Evolutionary conservation across 2,329 filamentous ascomycete species (phyloP).

Genomic region (Colletotrichum tabaci): DNA sequence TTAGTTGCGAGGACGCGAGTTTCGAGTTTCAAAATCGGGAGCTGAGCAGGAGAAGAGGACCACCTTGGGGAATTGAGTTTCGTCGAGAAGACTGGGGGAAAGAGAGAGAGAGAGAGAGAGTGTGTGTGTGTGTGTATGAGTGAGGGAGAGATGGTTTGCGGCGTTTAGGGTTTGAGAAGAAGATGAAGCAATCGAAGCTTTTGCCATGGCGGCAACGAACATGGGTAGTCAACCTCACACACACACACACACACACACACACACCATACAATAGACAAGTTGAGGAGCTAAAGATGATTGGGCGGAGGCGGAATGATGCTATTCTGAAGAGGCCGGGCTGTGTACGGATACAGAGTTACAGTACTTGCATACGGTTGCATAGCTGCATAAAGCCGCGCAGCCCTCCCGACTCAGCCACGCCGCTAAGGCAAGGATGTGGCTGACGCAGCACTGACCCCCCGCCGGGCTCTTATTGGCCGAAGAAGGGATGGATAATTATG

Average conservation of each 20-base stretch:
- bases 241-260: no score
- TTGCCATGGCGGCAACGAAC: constrained; percentile 2
- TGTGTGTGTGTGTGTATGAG: no score
- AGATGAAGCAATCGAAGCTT: constrained; percentile 23
- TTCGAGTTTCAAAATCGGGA: constrained; percentile 1
- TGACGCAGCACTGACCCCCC: background rate
- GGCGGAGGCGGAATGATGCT: constrained; percentile 28
- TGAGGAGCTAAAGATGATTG: background rate
- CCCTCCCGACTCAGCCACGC: constrained; percentile 26
- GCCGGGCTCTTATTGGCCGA: background rate
- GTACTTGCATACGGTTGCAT: no score
- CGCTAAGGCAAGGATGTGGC: constrained; percentile 31
- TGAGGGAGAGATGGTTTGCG: constrained; percentile 2
- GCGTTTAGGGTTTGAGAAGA: background rate
- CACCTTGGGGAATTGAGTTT: constrained; percentile 21
- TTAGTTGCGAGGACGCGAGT: background rate
- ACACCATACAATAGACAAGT: no score
- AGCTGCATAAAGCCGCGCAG: constrained; percentile 20
- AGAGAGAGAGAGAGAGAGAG: no score
- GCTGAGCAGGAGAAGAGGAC: background rate
- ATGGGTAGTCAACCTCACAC: no score
- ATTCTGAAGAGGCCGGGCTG: constrained; percentile 15
- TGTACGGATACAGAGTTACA: background rate
- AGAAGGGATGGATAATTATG: background rate
- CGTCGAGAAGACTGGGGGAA: background rate